Evolutionary conservation across 1,284 basidiomycete species (phyloP).

Genomic region (Cryptococcus sp.): DNA sequence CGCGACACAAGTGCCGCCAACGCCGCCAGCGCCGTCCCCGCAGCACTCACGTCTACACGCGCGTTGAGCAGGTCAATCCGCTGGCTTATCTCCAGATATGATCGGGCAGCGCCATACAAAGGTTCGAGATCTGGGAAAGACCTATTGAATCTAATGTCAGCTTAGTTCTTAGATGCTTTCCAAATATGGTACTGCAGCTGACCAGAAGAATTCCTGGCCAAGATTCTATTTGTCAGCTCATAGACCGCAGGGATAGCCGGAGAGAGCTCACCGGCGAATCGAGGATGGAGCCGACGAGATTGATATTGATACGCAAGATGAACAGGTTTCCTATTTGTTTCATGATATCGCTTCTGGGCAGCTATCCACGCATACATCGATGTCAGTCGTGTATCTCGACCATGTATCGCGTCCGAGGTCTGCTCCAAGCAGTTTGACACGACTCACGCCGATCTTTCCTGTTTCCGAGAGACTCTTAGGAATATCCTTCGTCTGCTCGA

Average conservation of each 20-base stretch:
- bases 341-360: constrained; percentile 79
- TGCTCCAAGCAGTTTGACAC: neutral
- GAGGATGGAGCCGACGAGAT: constrained; percentile 90
- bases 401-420: neutral
- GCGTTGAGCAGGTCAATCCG: constrained; percentile 91
- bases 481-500: constrained; percentile 95
- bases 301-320: constrained; percentile 90
- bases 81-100: constrained; percentile 93
- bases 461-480: constrained; percentile 91
- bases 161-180: neutral
- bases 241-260: neutral
- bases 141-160: constrained; percentile 18
- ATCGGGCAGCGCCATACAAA: constrained; percentile 86
- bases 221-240: neutral
- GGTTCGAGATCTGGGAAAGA: constrained; percentile 89
- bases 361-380: constrained; percentile 27
- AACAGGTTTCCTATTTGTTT: constrained; percentile 95
- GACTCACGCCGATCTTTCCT: constrained; percentile 83
- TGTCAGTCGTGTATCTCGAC: neutral
- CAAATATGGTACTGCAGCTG: neutral
- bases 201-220: constrained; percentile 85
- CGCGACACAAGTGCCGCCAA: neutral
- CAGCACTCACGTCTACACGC: constrained; percentile 77
- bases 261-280: constrained; percentile 78
- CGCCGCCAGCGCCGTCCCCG: too few relatives aligned